Conservation (phyloP, 1,284 basidiomycete species). For the Puccinia hordei region DNA sequence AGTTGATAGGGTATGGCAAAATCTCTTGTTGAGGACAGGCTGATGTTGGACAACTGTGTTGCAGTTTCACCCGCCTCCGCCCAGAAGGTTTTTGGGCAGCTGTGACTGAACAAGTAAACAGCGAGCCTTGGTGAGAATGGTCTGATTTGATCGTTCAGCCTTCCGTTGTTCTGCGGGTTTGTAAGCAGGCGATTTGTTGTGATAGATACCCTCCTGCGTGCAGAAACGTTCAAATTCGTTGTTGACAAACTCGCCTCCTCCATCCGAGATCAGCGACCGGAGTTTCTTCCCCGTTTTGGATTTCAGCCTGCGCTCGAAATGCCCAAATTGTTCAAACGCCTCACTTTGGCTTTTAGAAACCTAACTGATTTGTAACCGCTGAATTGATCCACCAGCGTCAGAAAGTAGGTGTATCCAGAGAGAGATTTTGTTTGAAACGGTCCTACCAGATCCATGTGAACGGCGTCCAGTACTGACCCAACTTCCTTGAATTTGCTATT, state of each 20-base stretch:
- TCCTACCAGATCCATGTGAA: conserved; percentile 15
- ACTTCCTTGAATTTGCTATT: background rate
- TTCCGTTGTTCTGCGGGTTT: background rate
- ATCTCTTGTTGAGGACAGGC: background rate
- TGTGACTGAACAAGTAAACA: background rate
- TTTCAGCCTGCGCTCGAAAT: background rate
- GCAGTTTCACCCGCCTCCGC: conserved; percentile 16
- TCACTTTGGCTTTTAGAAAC: background rate
- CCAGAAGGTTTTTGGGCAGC: background rate
- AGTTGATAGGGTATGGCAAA: background rate
- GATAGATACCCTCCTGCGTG: background rate
- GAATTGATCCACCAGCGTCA: background rate
- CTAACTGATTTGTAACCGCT: background rate
- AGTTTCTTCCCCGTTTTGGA: background rate
- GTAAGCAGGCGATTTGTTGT: background rate
- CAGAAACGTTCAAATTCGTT: background rate
- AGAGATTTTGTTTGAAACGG: background rate
- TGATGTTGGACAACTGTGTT: background rate
- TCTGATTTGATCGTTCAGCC: background rate
- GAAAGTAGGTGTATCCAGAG: background rate
- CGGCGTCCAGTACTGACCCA: background rate
- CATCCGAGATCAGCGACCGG: background rate
- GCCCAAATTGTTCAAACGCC: background rate
- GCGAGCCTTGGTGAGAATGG: background rate
- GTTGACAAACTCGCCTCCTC: background rate